These are phyloP conservation scores for Paraphoma sp. DNA, from an alignment of 2,329 filamentous ascomycete genomes.

Conservation along the genomic window DNA sequence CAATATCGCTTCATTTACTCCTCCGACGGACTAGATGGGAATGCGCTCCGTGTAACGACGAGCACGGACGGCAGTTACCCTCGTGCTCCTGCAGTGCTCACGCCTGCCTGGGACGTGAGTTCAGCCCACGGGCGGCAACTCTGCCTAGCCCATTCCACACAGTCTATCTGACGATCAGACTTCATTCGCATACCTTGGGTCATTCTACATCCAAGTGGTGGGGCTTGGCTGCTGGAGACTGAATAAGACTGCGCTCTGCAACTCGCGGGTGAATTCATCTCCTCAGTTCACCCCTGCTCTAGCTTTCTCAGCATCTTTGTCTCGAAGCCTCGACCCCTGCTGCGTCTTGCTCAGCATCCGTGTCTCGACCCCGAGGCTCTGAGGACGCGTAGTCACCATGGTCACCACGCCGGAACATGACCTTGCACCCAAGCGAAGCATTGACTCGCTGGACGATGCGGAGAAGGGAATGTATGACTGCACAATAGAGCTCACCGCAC, in stretches of 20 bases:
- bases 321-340: slow-evolving; percentile 29
- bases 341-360: slow-evolving; percentile 21
- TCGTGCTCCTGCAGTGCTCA: slow-evolving; percentile 24
- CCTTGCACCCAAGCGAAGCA: slow-evolving; percentile 19
- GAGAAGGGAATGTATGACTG: slow-evolving; percentile 42
- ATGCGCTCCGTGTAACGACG: slow-evolving; percentile 19
- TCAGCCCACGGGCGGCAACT: slow-evolving; percentile 24
- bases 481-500: slow-evolving; percentile 28
- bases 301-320: slow-evolving; percentile 25
- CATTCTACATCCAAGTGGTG: slow-evolving; percentile 25
- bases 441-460: slow-evolving; percentile 38
- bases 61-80: slow-evolving; percentile 33
- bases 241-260: slow-evolving; percentile 34
- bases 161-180: slow-evolving; percentile 24
- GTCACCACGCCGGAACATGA: slow-evolving; percentile 21
- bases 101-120: slow-evolving; percentile 16
- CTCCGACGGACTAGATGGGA: slow-evolving; percentile 22
- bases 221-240: slow-evolving; percentile 28
- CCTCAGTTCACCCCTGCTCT: slow-evolving; percentile 28
- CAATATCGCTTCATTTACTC: slow-evolving; percentile 31
- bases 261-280: slow-evolving; percentile 22
- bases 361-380: slow-evolving; percentile 13
- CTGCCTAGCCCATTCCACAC: slow-evolving; percentile 17
- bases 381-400: slow-evolving; percentile 26
- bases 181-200: slow-evolving; percentile 16